Evolutionary conservation across 768 basidiomycete genomes (phyloP), one percentile per base, ranked within the genome.

Genomic region (Trametes cinnabarina): DNA sequence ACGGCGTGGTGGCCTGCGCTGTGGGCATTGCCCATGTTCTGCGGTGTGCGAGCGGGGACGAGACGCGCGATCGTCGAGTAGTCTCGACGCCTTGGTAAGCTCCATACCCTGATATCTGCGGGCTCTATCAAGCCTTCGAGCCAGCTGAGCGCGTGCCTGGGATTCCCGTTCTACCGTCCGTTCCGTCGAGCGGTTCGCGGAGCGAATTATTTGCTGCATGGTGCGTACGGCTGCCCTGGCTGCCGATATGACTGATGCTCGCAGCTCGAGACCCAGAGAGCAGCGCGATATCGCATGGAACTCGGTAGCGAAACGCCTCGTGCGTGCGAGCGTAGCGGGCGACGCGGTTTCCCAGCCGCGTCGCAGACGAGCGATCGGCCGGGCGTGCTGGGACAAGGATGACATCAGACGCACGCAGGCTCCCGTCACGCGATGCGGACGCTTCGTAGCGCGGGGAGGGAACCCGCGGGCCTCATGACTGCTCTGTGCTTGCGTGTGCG

Each of bases 401-500:
- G 54, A 48, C 54, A 55, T 55, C 46, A 55, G 54, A 30, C 46
- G 32, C 35, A 25, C 39, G n/a, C 48, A 17, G 25, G 22, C 32
- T n/a, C 39, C 32, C 48, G 48, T 50, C 48, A 50, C 56, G 48
- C 41, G 56, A 43, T 40, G 49, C 34, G 17, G 48, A 19, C 26
- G 42, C 56, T 51, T 28, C 49, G 48, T 35, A 46, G 48, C 48
- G 41, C 48, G 55, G n/a, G n/a, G 55, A 39, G 48, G 39, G 22
- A 37, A 46, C 15, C 28, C 56, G 48, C 19, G 32, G 57, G 57
- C 57, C 57, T 47, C 57, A 52, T 58, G 57, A 58, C 50, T 49
- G 23, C 15, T n/a, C 49, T 20, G 30, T 34, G 43, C 42, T 41
- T 42, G 41, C 39, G 47, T 39, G 37, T 41, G 55, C 39, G 47